Evolutionary conservation across 2,329 filamentous ascomycete species (phyloP).

Genomic region (Ophiostoma himal-ulmi): DNA sequence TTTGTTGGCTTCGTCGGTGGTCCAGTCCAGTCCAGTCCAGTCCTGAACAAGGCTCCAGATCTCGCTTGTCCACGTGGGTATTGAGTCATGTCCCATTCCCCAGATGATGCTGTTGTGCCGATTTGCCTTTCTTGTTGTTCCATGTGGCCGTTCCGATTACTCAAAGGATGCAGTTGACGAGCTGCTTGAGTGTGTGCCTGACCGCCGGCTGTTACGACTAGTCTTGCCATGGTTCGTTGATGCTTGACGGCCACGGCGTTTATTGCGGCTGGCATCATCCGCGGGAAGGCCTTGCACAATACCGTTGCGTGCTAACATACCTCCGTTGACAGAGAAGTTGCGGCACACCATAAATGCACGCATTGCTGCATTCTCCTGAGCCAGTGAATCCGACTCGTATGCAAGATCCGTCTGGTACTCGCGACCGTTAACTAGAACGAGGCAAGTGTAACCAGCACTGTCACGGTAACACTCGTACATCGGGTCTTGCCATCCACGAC

Average conservation of each 20-base stretch:
- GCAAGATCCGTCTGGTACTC: conserved; percentile 89
- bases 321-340: conserved; percentile 94
- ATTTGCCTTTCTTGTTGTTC: not conserved
- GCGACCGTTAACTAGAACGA: conserved; percentile 90
- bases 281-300: conserved; percentile 62
- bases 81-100: not conserved
- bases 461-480: conserved; percentile 77
- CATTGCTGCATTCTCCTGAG: conserved; percentile 90
- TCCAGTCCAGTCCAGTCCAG: not conserved
- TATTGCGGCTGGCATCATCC: conserved; percentile 45
- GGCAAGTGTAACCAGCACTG: conserved; percentile 73
- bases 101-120: not conserved
- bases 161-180: conserved; percentile 57
- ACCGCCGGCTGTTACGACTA: conserved; percentile 44
- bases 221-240: conserved; percentile 39
- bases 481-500: conserved; percentile 88
- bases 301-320: conserved; percentile 70
- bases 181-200: conserved; percentile 56
- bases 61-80: not conserved
- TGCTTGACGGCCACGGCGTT: conserved; percentile 45
- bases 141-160: conserved; percentile 30
- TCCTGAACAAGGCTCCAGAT: not conserved
- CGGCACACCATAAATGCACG: conserved; percentile 96
- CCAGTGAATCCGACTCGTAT: conserved; percentile 74
- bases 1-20: not conserved